Conservation (phyloP, 2,329 filamentous ascomycete species). For the Neofusicoccum kwambonambiense region DNA sequence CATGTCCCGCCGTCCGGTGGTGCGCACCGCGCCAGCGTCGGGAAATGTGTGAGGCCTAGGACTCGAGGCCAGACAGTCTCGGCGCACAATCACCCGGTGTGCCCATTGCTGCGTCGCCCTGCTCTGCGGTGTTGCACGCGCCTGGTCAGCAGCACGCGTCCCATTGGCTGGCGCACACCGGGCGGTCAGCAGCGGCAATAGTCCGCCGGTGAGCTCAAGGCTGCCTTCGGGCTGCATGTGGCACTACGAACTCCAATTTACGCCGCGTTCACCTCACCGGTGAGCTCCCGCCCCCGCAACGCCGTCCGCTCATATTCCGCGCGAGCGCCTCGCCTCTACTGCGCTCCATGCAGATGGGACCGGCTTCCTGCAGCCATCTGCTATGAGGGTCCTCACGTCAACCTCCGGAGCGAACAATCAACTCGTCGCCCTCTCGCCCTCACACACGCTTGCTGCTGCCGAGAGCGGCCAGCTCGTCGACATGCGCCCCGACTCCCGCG, state of each 20-base stretch:
- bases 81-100: too few relatives aligned
- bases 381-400: constrained; percentile 17
- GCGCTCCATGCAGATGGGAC: constrained; percentile 8
- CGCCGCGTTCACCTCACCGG: background rate
- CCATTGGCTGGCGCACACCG: constrained; percentile 6
- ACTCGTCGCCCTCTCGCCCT: background rate
- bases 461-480: background rate
- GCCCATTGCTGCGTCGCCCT: background rate
- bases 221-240: background rate
- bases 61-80: too few relatives aligned
- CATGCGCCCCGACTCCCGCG: background rate
- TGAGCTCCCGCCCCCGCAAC: background rate
- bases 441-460: background rate
- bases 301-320: background rate
- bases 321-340: background rate
- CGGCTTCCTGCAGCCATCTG: background rate
- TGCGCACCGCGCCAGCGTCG: background rate
- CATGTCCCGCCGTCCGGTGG: background rate
- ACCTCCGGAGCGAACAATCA: constrained; percentile 11
- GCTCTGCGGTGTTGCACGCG: background rate
- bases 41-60: background rate
- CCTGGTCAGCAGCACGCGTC: background rate
- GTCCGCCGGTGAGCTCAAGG: background rate
- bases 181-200: background rate
- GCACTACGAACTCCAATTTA: background rate